phyloP scores from a whole-genome alignment of 2,329 filamentous ascomycete species.

The Penicillium corylophilum region DNA sequence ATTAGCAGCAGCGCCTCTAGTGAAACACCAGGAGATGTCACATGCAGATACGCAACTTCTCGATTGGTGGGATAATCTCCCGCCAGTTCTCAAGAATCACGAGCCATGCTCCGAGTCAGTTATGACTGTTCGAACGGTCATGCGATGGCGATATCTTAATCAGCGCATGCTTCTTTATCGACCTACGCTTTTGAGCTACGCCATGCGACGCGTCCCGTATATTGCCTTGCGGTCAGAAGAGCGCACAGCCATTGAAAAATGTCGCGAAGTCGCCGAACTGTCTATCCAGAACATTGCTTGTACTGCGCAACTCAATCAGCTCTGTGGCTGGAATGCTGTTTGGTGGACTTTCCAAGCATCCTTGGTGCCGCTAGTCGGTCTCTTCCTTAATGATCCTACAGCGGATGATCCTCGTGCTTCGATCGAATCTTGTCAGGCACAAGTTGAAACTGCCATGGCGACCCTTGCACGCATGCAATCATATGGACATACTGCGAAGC shows the following conservation, averaged over 20 bases:
- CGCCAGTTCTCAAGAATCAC: conserved; percentile 61
- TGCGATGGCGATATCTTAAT: conserved; percentile 82
- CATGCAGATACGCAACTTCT: conserved; percentile 67
- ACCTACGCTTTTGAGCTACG: conserved; percentile 67
- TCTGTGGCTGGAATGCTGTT: conserved; percentile 77
- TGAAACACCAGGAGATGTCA: conserved; percentile 65
- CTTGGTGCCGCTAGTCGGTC: conserved; percentile 73
- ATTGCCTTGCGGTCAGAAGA: conserved; percentile 60
- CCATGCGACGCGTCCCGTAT: conserved; percentile 54
- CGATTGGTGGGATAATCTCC: conserved; percentile 70
- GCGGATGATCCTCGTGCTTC: conserved; percentile 61
- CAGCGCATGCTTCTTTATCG: conserved; percentile 74
- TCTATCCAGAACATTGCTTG: conserved; percentile 70
- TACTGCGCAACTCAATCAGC: conserved; percentile 70
- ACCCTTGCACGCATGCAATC: conserved; percentile 55
- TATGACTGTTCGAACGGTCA: conserved; percentile 68
- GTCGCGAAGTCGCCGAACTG: conserved; percentile 66
- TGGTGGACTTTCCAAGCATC: conserved; percentile 80
- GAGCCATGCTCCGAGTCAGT: conserved; percentile 70
- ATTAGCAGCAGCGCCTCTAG: conserved; percentile 66
- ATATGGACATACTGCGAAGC: conserved; percentile 63
- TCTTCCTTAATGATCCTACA: conserved; percentile 54
- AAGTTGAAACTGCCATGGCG: conserved; percentile 52
- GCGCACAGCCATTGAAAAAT: conserved; percentile 65
- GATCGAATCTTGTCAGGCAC: conserved; percentile 51